phyloP scores from a whole-genome alignment of 108 stramenopile genomes.

The Aurantiochytrium sp. region DNA sequence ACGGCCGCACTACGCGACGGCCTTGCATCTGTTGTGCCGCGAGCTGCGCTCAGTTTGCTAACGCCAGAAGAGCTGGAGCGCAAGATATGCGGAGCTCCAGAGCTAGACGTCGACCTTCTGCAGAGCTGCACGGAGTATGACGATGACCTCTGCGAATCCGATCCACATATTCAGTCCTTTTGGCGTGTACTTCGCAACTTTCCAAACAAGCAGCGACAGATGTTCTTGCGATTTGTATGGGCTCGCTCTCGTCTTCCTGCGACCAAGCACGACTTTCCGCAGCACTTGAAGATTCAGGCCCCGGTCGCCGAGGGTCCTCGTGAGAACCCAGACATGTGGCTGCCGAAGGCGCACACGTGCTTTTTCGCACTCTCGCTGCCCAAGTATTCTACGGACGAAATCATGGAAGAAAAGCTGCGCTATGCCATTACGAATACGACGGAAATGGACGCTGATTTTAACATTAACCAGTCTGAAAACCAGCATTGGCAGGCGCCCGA shows the following conservation, averaged over 20 bases:
- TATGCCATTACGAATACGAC: conserved; percentile 46
- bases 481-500: background rate
- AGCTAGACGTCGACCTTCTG: conserved; percentile 45
- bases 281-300: conserved; percentile 33
- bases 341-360: conserved; percentile 59
- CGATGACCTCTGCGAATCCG: conserved; percentile 29
- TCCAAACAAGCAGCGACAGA: conserved; percentile 28
- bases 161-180: conserved; percentile 38
- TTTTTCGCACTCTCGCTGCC: conserved; percentile 57
- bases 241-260: conserved; percentile 49
- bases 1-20: conserved; percentile 21
- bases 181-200: conserved; percentile 43
- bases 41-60: conserved; percentile 29
- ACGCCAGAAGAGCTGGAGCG: conserved; percentile 41
- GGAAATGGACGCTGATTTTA: conserved; percentile 53
- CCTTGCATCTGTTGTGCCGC: conserved; percentile 36
- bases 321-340: conserved; percentile 41
- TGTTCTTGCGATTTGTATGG: conserved; percentile 49
- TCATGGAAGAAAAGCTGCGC: conserved; percentile 40
- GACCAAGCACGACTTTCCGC: conserved; percentile 36
- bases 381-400: conserved; percentile 35
- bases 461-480: background rate
- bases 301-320: conserved; percentile 23
- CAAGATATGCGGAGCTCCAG: conserved; percentile 37
- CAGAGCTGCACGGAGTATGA: conserved; percentile 31